Base-by-base conservation (phyloP, 331 rosid species). In the Quercus phellos region DNA sequence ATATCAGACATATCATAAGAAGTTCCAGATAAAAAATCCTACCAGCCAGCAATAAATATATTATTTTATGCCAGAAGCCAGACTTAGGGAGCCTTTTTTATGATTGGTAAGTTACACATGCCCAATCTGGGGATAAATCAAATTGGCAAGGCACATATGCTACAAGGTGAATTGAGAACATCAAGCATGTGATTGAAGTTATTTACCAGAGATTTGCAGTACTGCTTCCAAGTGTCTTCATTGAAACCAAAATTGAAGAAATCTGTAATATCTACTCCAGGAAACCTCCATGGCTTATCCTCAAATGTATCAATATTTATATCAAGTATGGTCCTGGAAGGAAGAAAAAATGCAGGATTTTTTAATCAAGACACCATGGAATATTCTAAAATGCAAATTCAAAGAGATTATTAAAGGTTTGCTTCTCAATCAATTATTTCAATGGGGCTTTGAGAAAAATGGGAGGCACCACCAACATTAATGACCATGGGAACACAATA, bases 161-260 rank as follows among this genome's bases (percentile, higher is more conserved):
- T 70, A 73, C 19, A 63, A 70, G 43, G 19, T 66, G 35, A 69
- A 10, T 82, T 17, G 43, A 42, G 74, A 46, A 42, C 35, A 69
- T 10, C 11, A 51, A 71, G 24, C 77, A 43, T 16, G 16, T 14
- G 27, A 61, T 55, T 54, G 55, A 74, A 68, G 70, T 72, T 75
- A 76, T 79, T 72, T 84, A 91, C 97, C 90, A 90, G 79, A 70
- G 93, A 83, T 42, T 42, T 71, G 82, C 94, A 84, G 79, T 91
- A 91, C 51, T 82, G 76, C 81, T 88, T 91, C 97, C 97, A 91
- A 69, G 85, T 82, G 43, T 84, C 86, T 80, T 91, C 97, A 4
- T 84, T 72, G 79, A 91, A 90, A 80, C 89, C 91, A 21, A 90
- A 91, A 76, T 90, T 90, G 86, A 90, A 91, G 83, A 86, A 90